phyloP scores from a whole-genome alignment of 2,329 filamentous ascomycete genomes.

The Ascochyta viciae-villosae region DNA sequence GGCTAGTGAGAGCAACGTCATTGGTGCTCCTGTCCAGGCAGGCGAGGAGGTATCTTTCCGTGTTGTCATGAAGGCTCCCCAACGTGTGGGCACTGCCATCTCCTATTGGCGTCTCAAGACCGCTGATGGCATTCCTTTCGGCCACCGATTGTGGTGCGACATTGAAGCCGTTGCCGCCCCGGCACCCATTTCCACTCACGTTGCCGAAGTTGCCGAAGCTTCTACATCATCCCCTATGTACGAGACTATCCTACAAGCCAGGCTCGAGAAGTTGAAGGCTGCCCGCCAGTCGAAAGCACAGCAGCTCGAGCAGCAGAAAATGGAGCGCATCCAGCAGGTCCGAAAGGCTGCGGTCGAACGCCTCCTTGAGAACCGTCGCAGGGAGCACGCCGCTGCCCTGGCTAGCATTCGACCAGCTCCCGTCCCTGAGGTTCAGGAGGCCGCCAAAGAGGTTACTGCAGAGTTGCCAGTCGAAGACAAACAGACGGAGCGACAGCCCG shows the following conservation, averaged over 20 bases:
- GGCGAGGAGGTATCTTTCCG: slow-evolving; percentile 82
- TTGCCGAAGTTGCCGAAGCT: slow-evolving; percentile 22
- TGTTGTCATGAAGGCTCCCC: slow-evolving; percentile 81
- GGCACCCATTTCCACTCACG: slow-evolving; percentile 6
- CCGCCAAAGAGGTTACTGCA: slow-evolving; percentile 28
- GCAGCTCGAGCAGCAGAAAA: slow-evolving; percentile 35
- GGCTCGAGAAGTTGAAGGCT: slow-evolving; percentile 32
- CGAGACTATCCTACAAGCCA: slow-evolving; percentile 35
- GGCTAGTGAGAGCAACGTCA: slow-evolving; percentile 82
- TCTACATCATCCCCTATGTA: slow-evolving; percentile 28
- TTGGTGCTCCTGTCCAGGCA: slow-evolving; percentile 71
- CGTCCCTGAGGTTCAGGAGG: slow-evolving; percentile 26
- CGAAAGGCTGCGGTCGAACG: slow-evolving; percentile 47
- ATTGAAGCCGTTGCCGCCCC: slow-evolving; percentile 66
- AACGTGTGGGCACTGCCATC: slow-evolving; percentile 78
- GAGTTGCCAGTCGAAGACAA: slow-evolving; percentile 48
- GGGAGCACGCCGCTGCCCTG: slow-evolving; percentile 42
- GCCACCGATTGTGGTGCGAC: slow-evolving; percentile 95
- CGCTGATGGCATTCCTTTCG: slow-evolving; percentile 80
- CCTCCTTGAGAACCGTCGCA: slow-evolving; percentile 40
- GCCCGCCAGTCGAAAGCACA: slow-evolving; percentile 27
- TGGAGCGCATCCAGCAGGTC: slow-evolving; percentile 41
- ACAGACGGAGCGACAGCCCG: slow-evolving; percentile 21
- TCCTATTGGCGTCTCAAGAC: slow-evolving; percentile 97
- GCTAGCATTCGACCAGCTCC: slow-evolving; percentile 35